These are phyloP conservation scores for Punctularia strigosozonata DNA, from an alignment of 768 basidiomycete genomes.

Conservation along the genomic window DNA sequence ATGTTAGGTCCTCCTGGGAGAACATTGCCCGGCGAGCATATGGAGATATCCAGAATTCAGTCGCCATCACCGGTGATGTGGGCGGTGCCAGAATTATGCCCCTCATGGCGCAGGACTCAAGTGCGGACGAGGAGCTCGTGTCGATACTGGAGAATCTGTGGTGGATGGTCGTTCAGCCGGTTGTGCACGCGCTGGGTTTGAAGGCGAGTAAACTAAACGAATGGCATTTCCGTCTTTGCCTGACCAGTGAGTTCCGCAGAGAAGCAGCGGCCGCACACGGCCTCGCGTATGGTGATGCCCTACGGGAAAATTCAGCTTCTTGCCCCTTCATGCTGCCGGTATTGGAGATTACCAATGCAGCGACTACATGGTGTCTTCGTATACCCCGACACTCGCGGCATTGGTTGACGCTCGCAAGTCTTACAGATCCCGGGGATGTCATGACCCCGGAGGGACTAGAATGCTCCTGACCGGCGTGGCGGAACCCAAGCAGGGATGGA, in stretches of 20 bases:
- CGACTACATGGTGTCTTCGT: constrained; percentile 1
- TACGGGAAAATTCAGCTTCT: not conserved
- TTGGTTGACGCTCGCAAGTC: not conserved
- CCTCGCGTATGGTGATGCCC: not conserved
- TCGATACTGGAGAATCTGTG: not conserved
- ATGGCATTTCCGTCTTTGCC: not conserved
- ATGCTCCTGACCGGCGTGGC: not conserved
- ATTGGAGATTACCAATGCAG: not conserved
- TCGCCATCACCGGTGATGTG: no score
- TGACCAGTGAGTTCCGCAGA: no score
- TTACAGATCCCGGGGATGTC: no score
- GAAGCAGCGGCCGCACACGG: no score
- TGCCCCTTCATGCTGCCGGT: not conserved
- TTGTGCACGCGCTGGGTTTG: not conserved
- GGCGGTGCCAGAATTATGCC: no score
- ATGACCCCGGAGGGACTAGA: no score
- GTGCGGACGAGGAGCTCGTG: not conserved
- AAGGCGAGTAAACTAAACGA: not conserved
- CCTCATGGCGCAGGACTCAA: no score
- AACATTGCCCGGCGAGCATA: no score
- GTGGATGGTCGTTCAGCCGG: not conserved
- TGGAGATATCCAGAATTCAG: no score
- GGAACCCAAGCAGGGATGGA: not conserved
- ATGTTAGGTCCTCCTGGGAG: no score
- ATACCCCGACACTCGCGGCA: constrained; percentile 3